Conservation (phyloP, 768 basidiomycete species). For the Cubamyces lactineus region DNA sequence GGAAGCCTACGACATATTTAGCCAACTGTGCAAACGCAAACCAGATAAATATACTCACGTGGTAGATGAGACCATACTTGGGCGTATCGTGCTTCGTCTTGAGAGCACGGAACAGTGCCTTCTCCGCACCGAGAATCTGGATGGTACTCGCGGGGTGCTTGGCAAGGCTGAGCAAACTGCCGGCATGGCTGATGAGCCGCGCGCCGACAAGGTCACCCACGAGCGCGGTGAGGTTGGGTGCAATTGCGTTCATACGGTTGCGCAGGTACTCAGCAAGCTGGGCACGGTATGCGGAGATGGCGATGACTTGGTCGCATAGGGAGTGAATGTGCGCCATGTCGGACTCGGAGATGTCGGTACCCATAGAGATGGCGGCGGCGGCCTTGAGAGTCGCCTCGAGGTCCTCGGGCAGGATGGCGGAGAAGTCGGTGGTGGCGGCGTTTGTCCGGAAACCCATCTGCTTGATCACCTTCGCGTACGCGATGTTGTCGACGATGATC, state of each 20-base stretch:
- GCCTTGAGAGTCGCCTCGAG: slow-evolving; percentile 93
- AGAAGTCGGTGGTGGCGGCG: slow-evolving; percentile 82
- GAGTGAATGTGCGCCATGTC: slow-evolving; percentile 98
- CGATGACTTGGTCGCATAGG: slow-evolving; percentile 97
- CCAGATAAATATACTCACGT: slow-evolving; percentile 53
- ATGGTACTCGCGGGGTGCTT: slow-evolving; percentile 82
- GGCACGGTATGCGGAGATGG: slow-evolving; percentile 91
- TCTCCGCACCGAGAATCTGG: slow-evolving; percentile 78
- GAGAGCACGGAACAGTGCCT: slow-evolving; percentile 74
- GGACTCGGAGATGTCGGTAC: slow-evolving; percentile 96
- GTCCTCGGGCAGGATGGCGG: slow-evolving; percentile 93
- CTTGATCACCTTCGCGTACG: slow-evolving; percentile 93
- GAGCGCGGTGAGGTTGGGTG: slow-evolving; percentile 90
- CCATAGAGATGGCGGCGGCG: slow-evolving; percentile 98
- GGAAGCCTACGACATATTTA: slow-evolving; percentile 64
- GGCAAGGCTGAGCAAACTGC: slow-evolving; percentile 67
- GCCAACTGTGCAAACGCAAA: not conserved
- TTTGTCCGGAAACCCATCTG: slow-evolving; percentile 98
- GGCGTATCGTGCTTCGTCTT: slow-evolving; percentile 94
- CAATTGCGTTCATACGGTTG: slow-evolving; percentile 98
- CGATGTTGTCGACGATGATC: slow-evolving; percentile 95
- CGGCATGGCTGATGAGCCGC: slow-evolving; percentile 73
- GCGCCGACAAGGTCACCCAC: slow-evolving; percentile 81
- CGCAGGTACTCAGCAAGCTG: slow-evolving; percentile 96
- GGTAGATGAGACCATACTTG: slow-evolving; percentile 99